Evolutionary conservation across 2,329 filamentous ascomycete species (phyloP), one percentile per base, ranked within the genome.

Genomic region (Bipolaris sorokiniana): DNA sequence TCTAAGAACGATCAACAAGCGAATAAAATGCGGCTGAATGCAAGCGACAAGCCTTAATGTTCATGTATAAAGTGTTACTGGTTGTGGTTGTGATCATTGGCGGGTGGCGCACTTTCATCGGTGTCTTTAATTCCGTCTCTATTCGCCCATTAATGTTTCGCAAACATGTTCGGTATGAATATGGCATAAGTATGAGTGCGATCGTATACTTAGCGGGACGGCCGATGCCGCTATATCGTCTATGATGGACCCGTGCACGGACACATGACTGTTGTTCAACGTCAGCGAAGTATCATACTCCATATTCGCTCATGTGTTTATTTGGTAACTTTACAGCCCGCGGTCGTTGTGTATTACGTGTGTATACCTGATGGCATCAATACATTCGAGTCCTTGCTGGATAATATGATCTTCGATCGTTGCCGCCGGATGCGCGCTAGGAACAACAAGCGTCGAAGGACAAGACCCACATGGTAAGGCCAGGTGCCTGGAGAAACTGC

Each of bases 401-500:
- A 16, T n/a, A 13, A 31, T 45, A 16, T 23, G 23, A 31, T 45
- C 33, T 18, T 9, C 46, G 34, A 48, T 31, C 9, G 9, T 42
- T 37, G 36, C 20, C 37, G 15, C 15, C 22, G 20, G 20, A 48
- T 37, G 42, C 16, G 31, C 49, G 54, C 54, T 48, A 57, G 26
- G 37, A 40, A 4, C 44, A 44, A 37, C 38, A 20, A 41, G 53
- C 23, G 48, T 9, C 41, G 20, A 37, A 37, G 37, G 41, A 50
- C 42, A 31, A 22, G 54, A 57, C 51, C 49, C 54, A 57, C 54
- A 38, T 20, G 23, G 50, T 28, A 15, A 34, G 54, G 15, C 44
- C 42, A 45, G 50, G 44, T 31, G 26, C 44, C 42, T 37, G 31
- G 45, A 48, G 48, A 37, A 23, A 40, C 52, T 48, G 42, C 44